Conservation (phyloP, 1,284 basidiomycete species). For the Cryptococcus deneoformans region DNA sequence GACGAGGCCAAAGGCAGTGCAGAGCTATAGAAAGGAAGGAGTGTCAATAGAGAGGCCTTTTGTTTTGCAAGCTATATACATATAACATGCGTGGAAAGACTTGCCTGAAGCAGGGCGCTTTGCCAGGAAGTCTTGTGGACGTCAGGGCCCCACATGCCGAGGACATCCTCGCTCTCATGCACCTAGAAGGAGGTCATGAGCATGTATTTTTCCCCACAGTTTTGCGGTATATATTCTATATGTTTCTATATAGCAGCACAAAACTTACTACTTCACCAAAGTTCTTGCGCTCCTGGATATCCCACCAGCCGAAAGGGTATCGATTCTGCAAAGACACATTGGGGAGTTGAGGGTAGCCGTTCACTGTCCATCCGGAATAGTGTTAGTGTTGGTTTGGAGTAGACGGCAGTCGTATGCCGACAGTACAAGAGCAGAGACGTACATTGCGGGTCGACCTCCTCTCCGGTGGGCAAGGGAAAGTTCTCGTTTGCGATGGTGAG, state of each 20-base stretch:
- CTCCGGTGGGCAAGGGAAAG: conserved; percentile 28
- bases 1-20: conserved; percentile 31
- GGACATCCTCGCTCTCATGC: conserved; percentile 76
- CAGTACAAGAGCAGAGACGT: conserved; percentile 11
- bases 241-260: not conserved
- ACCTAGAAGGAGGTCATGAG: conserved; percentile 53
- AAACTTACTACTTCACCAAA: conserved; percentile 72
- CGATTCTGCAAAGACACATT: conserved; percentile 65
- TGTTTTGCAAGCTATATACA: not conserved
- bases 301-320: conserved; percentile 74
- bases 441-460: conserved; percentile 47
- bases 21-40: conserved; percentile 17
- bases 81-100: conserved; percentile 2
- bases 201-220: not conserved
- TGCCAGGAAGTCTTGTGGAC: conserved; percentile 46
- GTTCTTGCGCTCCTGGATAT: conserved; percentile 75
- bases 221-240: not conserved
- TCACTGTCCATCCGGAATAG: conserved; percentile 26
- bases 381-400: not conserved
- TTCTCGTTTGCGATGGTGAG: not conserved
- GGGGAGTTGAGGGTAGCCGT: conserved; percentile 73
- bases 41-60: not conserved
- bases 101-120: conserved; percentile 34
- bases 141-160: conserved; percentile 88
- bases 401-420: too few relatives aligned